These are phyloP conservation scores for Daldinia eschscholtzii DNA, from an alignment of 2,329 filamentous ascomycete genomes.

Conservation along the genomic window DNA sequence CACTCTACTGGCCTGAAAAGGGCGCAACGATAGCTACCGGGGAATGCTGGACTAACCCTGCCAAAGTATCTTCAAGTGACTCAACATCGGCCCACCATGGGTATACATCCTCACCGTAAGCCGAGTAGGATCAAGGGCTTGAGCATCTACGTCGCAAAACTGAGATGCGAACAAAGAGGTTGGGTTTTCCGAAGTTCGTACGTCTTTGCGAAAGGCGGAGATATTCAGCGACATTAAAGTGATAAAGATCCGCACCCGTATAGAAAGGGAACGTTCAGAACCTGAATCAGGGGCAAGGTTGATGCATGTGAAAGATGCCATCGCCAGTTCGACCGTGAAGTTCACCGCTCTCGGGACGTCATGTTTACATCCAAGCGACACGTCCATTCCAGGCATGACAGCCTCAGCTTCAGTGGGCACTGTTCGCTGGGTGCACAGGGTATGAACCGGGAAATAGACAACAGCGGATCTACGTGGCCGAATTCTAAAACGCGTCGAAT, in stretches of 20 bases:
- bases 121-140: background rate
- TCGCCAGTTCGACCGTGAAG: background rate
- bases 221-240: no score
- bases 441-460: background rate
- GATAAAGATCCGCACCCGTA: background rate
- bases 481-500: slow-evolving; percentile 4
- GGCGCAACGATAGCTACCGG: background rate
- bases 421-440: background rate
- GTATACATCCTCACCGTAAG: background rate
- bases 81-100: background rate
- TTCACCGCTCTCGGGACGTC: slow-evolving; percentile 6
- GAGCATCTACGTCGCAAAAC: background rate
- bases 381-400: background rate
- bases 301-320: background rate
- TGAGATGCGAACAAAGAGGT: background rate
- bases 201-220: background rate
- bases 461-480: background rate
- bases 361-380: background rate
- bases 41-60: background rate
- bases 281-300: background rate
- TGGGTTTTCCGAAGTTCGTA: background rate
- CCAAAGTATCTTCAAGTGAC: background rate
- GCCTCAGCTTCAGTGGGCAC: background rate
- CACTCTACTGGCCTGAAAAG: background rate
- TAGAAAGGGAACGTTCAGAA: background rate